phyloP scores from a whole-genome alignment of 495 filamentous ascomycete genomes.

The Penicillium goetzii region DNA sequence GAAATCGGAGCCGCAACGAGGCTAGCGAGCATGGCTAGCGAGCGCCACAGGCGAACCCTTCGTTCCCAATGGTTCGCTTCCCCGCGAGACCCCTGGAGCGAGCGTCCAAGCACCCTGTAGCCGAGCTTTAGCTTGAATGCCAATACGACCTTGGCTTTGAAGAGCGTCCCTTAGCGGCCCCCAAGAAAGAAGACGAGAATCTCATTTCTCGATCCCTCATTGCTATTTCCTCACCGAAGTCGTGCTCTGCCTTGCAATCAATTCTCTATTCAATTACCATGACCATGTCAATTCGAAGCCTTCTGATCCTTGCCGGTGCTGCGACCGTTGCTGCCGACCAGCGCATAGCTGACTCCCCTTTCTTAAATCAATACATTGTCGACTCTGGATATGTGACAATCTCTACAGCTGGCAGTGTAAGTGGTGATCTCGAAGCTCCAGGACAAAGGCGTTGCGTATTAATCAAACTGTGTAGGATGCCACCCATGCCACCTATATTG shows the following conservation, averaged over 20 bases:
- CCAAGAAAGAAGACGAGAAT: neutral
- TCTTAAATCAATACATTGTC: slow-evolving; percentile 9
- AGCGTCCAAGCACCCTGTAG: neutral
- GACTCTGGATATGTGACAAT: slow-evolving; percentile 9
- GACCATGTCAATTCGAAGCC: slow-evolving; percentile 7
- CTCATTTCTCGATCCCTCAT: neutral
- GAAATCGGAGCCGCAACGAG: neutral
- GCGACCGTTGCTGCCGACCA: slow-evolving; percentile 2
- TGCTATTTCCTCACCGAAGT: neutral
- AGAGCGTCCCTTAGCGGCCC: slow-evolving; percentile 10
- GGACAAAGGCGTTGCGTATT: neutral
- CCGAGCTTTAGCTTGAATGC: slow-evolving; percentile 1
- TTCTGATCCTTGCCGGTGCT: slow-evolving; percentile 8
- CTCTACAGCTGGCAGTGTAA: slow-evolving; percentile 13
- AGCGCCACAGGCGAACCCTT: neutral
- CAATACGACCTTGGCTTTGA: slow-evolving; percentile 12
- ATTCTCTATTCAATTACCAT: neutral
- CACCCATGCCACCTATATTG: slow-evolving; percentile 11
- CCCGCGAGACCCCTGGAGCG: neutral
- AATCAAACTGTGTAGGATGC: slow-evolving; percentile 2
- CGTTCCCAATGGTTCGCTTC: slow-evolving; percentile 3
- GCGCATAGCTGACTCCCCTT: slow-evolving; percentile 9
- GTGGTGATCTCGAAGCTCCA: neutral
- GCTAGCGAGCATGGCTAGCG: slow-evolving; percentile 6
- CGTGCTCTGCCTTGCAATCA: slow-evolving; percentile 1